phyloP scores from a whole-genome alignment of 768 basidiomycete species.

The Amanita molliuscula region DNA sequence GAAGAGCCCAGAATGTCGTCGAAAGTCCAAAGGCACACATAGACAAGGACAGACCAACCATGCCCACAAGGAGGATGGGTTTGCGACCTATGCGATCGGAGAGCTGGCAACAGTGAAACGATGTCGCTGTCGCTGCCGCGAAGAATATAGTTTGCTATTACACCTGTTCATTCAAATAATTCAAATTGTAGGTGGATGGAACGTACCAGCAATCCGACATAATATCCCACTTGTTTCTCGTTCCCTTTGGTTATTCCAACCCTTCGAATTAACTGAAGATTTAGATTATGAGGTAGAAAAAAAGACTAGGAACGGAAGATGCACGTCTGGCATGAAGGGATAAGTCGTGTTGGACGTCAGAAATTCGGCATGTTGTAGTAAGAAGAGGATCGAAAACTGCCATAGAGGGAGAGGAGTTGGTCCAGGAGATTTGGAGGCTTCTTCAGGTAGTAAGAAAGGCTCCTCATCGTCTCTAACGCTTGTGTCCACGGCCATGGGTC shows the following conservation, averaged over 20 bases:
- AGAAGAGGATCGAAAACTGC: conserved; percentile 59
- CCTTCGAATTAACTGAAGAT: conserved; percentile 47
- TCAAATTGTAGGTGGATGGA: not conserved
- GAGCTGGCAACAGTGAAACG: conserved; percentile 64
- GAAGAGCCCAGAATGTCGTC: conserved; percentile 53
- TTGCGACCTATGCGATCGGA: conserved; percentile 70
- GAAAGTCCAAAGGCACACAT: conserved; percentile 73
- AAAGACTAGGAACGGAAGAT: conserved; percentile 10
- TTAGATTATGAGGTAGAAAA: not conserved
- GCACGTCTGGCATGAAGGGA: conserved; percentile 68
- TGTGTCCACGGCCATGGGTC: no score
- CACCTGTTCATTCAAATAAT: not conserved
- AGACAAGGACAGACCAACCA: conserved; percentile 52
- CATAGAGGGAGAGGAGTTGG: conserved; percentile 56
- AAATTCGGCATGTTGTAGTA: conserved; percentile 71
- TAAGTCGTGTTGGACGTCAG: conserved; percentile 67
- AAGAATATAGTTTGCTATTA: conserved; percentile 69
- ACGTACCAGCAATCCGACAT: conserved; percentile 61
- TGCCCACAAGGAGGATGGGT: conserved; percentile 58
- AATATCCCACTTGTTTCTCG: conserved; percentile 63
- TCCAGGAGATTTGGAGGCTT: not conserved
- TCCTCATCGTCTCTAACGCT: no score
- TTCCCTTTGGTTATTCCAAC: conserved; percentile 61
- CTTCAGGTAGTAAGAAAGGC: no score
- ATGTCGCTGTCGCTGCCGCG: conserved; percentile 58